Percentiles rank a stretch among this genome's conserved stretches.
Evolutionary conservation across 768 basidiomycete genomes (phyloP).

Genomic region (Leccinum disarticulatum): DNA sequence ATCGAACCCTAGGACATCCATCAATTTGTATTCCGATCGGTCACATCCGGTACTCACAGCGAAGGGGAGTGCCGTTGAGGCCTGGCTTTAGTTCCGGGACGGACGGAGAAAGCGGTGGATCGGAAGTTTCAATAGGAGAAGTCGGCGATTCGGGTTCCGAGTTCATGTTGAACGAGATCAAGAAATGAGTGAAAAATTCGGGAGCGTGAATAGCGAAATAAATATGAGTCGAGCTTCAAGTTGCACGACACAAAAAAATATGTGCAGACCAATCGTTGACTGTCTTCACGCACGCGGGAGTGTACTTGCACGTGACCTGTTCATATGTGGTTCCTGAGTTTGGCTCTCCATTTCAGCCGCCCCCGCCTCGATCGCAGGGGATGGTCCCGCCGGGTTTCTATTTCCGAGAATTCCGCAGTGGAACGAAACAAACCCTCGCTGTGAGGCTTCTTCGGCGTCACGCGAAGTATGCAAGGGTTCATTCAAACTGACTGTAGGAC

Average conservation of each 20-base stretch:
- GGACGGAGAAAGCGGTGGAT: slow-evolving; percentile 44
- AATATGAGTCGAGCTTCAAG: slow-evolving; percentile 1
- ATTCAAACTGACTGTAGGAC: not conserved
- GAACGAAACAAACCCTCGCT: not conserved
- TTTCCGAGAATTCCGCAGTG: not conserved
- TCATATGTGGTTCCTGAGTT: not conserved
- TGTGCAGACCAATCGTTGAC: slow-evolving; percentile 3
- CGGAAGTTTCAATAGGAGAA: slow-evolving; percentile 64
- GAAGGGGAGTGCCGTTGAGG: slow-evolving; percentile 69
- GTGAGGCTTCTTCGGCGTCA: not conserved
- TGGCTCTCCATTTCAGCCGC: not conserved
- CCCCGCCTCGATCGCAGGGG: not conserved
- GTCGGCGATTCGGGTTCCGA: slow-evolving; percentile 29
- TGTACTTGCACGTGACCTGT: not conserved
- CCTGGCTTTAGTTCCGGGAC: slow-evolving; percentile 73
- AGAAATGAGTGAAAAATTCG: not conserved
- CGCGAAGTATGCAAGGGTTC: slow-evolving; percentile 12
- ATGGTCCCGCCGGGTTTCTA: not conserved
- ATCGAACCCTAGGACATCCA: slow-evolving; percentile 67
- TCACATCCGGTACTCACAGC: slow-evolving; percentile 56
- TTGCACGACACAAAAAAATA: slow-evolving; percentile 1
- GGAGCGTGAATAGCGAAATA: not conserved
- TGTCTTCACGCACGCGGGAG: slow-evolving; percentile 11
- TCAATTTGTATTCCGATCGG: not conserved
- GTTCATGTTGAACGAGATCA: slow-evolving; percentile 13